phyloP scores from a whole-genome alignment of 352 stramenopile species.

The Globisporangium cystogenes region DNA sequence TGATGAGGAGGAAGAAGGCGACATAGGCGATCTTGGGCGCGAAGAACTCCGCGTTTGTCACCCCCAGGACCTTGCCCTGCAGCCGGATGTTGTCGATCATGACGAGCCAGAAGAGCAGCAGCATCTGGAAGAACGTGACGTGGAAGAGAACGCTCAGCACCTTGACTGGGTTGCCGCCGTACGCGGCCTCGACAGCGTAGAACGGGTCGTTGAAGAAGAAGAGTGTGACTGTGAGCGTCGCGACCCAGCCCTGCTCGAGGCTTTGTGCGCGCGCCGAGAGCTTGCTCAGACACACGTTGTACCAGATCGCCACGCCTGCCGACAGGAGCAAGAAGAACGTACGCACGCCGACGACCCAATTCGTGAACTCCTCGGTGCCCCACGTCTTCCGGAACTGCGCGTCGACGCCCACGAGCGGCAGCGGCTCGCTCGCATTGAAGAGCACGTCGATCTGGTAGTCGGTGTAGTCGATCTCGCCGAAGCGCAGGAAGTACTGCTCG shows the following conservation, averaged over 20 bases:
- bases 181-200: slow-evolving; percentile 40
- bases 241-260: slow-evolving; percentile 51
- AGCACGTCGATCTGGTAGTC: slow-evolving; percentile 52
- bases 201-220: slow-evolving; percentile 62
- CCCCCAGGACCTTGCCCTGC: slow-evolving; percentile 35
- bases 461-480: slow-evolving; percentile 47
- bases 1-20: slow-evolving; percentile 50
- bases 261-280: slow-evolving; percentile 47
- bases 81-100: slow-evolving; percentile 53
- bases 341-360: slow-evolving; percentile 56
- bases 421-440: slow-evolving; percentile 38
- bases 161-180: slow-evolving; percentile 37
- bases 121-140: slow-evolving; percentile 51
- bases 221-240: slow-evolving; percentile 34
- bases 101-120: slow-evolving; percentile 56
- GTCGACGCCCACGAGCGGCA: slow-evolving; percentile 31
- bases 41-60: slow-evolving; percentile 56
- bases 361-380: slow-evolving; percentile 39
- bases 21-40: slow-evolving; percentile 41
- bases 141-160: slow-evolving; percentile 50
- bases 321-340: slow-evolving; percentile 49
- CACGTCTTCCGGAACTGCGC: slow-evolving; percentile 53
- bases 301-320: slow-evolving; percentile 26
- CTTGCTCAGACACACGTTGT: slow-evolving; percentile 35
- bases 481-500: slow-evolving; percentile 42